Base-by-base conservation (phyloP, 179 eudicot genomes). In the Monotropa hypopitys region DNA sequence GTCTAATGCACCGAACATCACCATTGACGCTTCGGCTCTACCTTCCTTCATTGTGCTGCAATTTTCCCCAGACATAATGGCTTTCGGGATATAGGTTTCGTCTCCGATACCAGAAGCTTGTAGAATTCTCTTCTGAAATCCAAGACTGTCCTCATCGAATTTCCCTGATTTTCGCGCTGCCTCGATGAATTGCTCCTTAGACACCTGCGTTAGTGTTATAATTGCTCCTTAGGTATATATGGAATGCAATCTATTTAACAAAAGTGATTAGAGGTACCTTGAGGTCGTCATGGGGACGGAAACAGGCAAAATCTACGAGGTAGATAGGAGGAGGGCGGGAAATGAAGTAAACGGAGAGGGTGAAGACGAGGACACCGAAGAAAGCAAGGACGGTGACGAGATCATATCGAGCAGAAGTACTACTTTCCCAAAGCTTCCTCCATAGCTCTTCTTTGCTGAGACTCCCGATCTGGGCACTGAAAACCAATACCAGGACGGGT, bases 1-100 rank as follows among this genome's bases (percentile, higher is more conserved):
- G 47, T 95, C 98, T 0, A 95, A 84, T 0, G 99, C 99, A 7
- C 99, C 99, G 50, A 95, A 95, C 69, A 95, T 95, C 16, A 95
- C 96, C 73, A 77, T 82, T 0, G 93, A 81, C 5, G 99, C 99
- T 21, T 95, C 99, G 13, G 85, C 89, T 20, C 99, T 81, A 3
- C 98, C 99, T 68, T 86, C 97, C 54, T 93, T 93, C 98, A 95
- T 95, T 0, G 99, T 93, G 5, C 87, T 67, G 50, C 82, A 86
- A 78, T 86, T 93, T 30, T 85, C 89, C 6, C 73, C 65, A 0
- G 92, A 84, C 59, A 67, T 67, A 0, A 93, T 85, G 28, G 91
- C 81, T 76, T 88, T 89, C 0, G 99, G 98, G 30, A 95, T 88
- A 73, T 91, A 93, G 10, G 92, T 90, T 74, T 91, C 97, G 81